Conservation (phyloP, 768 basidiomycete species). For the Clavulina sp. region DNA sequence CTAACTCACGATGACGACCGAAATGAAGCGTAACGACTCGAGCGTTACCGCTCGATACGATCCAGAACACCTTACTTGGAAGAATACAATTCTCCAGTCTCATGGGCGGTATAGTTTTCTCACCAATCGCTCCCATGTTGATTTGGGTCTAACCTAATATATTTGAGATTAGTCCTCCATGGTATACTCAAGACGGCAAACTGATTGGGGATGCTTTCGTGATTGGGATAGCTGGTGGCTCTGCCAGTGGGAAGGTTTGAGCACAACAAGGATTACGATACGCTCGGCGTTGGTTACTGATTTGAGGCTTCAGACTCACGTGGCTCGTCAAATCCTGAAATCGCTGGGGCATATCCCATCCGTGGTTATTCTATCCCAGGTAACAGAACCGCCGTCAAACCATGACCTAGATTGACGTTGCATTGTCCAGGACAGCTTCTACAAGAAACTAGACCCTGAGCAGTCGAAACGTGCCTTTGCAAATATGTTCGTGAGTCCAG, state of each 20-base stretch:
- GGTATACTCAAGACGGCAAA: slow-evolving; percentile 65
- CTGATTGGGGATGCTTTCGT: slow-evolving; percentile 63
- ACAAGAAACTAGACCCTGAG: slow-evolving; percentile 61
- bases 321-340: slow-evolving; percentile 65
- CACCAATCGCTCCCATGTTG: neutral
- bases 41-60: neutral
- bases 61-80: slow-evolving; percentile 15
- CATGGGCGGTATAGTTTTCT: slow-evolving; percentile 38
- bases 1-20: neutral
- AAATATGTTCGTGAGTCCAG: slow-evolving; percentile 29
- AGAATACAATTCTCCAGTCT: slow-evolving; percentile 59
- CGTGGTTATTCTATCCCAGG: slow-evolving; percentile 83
- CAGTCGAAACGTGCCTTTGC: slow-evolving; percentile 70
- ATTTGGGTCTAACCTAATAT: slow-evolving; percentile 1
- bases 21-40: neutral
- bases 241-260: slow-evolving; percentile 69
- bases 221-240: slow-evolving; percentile 71
- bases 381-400: slow-evolving; percentile 13
- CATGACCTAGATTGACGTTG: neutral
- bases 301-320: slow-evolving; percentile 44
- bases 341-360: slow-evolving; percentile 69
- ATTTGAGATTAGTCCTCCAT: too few species aligned
- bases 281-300: slow-evolving; percentile 1
- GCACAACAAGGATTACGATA: neutral
- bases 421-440: slow-evolving; percentile 69